Conservation (phyloP, 202 grass and related monocot species). For the Elaeis oleifera region DNA sequence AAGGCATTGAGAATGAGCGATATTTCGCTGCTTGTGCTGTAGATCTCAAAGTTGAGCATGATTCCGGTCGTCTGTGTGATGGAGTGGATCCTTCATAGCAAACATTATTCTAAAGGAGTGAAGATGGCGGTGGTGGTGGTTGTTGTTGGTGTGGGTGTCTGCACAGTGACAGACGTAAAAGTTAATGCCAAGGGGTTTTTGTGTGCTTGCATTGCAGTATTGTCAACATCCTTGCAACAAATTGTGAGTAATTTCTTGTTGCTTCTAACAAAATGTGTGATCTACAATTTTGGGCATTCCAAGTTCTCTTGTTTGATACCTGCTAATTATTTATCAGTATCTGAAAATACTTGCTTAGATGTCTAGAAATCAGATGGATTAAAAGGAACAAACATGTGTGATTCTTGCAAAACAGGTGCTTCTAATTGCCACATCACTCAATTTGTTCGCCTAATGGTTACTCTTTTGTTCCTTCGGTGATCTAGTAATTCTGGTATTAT, state of each 20-base stretch:
- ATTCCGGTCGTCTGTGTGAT: conserved; percentile 50
- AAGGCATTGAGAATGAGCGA: background rate
- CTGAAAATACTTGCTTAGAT: too few relatives aligned
- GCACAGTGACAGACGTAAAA: conserved; percentile 41
- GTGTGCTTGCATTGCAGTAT: conserved; percentile 37
- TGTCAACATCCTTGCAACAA: conserved; percentile 44
- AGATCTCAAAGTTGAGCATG: conserved; percentile 52
- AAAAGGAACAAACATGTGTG: too few relatives aligned
- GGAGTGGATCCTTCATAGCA: conserved; percentile 46
- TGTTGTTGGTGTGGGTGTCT: conserved; percentile 40
- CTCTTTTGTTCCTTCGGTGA: too few relatives aligned
- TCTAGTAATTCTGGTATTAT: too few relatives aligned
- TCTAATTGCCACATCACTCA: too few relatives aligned
- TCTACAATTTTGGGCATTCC: too few relatives aligned
- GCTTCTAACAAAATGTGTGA: background rate
- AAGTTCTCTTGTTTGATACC: background rate
- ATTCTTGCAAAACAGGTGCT: too few relatives aligned
- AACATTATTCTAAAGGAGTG: conserved; percentile 40
- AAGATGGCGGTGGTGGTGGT: conserved; percentile 39
- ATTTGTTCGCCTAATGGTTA: too few relatives aligned
- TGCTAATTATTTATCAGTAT: too few relatives aligned
- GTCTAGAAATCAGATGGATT: too few relatives aligned
- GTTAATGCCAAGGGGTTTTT: conserved; percentile 48
- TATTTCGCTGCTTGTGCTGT: conserved; percentile 2
- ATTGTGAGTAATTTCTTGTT: conserved; percentile 24